Conservation (phyloP, 2,329 filamentous ascomycete species). For the Penicillium nordicum region DNA sequence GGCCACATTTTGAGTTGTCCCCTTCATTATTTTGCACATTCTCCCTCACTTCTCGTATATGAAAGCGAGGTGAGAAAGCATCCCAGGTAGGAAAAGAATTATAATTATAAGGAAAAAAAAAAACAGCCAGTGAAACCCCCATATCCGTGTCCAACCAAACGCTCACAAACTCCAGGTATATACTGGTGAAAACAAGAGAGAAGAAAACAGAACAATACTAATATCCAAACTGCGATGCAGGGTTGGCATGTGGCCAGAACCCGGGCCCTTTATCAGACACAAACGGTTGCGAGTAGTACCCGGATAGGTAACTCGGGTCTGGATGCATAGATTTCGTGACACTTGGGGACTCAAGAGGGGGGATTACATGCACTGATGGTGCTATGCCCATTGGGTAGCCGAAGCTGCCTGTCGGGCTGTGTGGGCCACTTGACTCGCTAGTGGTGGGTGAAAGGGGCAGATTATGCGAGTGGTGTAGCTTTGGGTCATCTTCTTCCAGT, state of each 20-base stretch:
- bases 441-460: constrained; percentile 20
- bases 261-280: constrained; percentile 11
- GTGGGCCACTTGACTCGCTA: constrained; percentile 23
- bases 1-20: background rate
- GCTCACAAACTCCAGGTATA: constrained; percentile 2
- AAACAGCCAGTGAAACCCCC: background rate
- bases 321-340: constrained; percentile 11
- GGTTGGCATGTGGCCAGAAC: constrained; percentile 16
- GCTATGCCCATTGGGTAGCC: constrained; percentile 12
- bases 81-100: background rate
- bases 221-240: constrained; percentile 18
- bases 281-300: constrained; percentile 17
- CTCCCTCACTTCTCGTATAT: background rate
- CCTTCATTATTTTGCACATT: background rate
- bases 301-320: constrained; percentile 11
- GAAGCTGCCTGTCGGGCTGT: constrained; percentile 16
- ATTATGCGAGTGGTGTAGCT: background rate
- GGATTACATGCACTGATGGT: constrained; percentile 8
- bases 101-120: background rate
- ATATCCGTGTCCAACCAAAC: background rate
- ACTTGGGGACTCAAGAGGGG: constrained; percentile 7
- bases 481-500: constrained; percentile 8
- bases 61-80: background rate
- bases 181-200: background rate
- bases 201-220: background rate